Conservation (phyloP, 2,329 filamentous ascomycete genomes). For the Herpomyces periplanetae region DNA sequence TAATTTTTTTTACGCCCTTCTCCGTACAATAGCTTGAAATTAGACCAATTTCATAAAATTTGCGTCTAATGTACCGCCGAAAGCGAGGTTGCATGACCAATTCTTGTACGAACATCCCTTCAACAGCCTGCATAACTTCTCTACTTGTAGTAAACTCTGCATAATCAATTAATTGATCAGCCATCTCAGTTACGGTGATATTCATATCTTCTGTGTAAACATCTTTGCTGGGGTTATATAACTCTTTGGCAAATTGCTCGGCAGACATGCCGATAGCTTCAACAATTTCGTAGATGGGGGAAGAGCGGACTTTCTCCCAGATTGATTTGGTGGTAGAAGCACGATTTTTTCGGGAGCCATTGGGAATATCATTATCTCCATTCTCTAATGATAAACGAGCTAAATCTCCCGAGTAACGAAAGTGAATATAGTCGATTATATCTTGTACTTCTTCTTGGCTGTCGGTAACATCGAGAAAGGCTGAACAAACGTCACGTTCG, state of each 20-base stretch:
- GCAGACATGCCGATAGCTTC: constrained; percentile 61
- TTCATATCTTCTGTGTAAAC: constrained; percentile 49
- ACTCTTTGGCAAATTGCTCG: constrained; percentile 57
- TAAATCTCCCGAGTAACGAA: constrained; percentile 49
- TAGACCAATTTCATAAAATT: constrained; percentile 43
- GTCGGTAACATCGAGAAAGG: constrained; percentile 35
- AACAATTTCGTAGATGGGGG: constrained; percentile 42
- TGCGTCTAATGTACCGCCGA: constrained; percentile 44
- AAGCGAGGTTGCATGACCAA: constrained; percentile 54
- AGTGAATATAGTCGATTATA: constrained; percentile 78
- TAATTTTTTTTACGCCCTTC: constrained; percentile 67
- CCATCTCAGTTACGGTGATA: constrained; percentile 44
- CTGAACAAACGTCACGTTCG: constrained; percentile 32
- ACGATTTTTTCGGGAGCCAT: constrained; percentile 29
- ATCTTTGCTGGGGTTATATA: constrained; percentile 32
- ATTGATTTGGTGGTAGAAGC: constrained; percentile 43
- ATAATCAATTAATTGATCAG: constrained; percentile 30
- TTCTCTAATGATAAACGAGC: constrained; percentile 52
- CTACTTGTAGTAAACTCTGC: constrained; percentile 33
- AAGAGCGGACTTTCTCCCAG: constrained; percentile 46
- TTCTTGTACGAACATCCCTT: constrained; percentile 64
- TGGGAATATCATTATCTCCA: constrained; percentile 17
- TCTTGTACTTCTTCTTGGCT: constrained; percentile 90
- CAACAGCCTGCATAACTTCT: constrained; percentile 35
- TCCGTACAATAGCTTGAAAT: constrained; percentile 69